Conservation (phyloP, 495 filamentous ascomycete species). For the Trypethelium eluteriae region DNA sequence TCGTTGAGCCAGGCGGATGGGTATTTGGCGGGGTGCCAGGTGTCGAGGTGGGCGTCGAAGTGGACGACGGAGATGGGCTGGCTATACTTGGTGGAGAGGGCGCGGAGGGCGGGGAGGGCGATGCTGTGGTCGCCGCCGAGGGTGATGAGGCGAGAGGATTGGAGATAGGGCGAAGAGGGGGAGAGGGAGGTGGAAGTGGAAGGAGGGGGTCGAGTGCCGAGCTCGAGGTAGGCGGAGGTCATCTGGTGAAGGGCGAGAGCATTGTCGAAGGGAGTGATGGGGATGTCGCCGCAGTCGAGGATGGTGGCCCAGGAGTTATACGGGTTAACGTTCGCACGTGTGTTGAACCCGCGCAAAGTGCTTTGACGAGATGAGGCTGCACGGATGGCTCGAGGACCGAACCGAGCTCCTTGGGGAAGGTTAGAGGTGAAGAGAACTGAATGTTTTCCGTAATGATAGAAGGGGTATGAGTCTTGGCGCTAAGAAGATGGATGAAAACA, state of each 20-base stretch:
- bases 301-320: constrained; percentile 65
- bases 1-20: constrained; percentile 57
- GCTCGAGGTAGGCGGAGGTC: constrained; percentile 63
- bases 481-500: too few species aligned
- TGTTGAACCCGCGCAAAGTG: constrained; percentile 67
- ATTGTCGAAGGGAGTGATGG: constrained; percentile 73
- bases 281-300: constrained; percentile 77
- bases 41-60: constrained; percentile 69
- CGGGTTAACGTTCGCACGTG: constrained; percentile 68
- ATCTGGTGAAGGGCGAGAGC: constrained; percentile 67
- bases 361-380: constrained; percentile 68
- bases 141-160: constrained; percentile 61
- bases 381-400: constrained; percentile 75
- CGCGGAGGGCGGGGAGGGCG: constrained; percentile 66
- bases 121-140: constrained; percentile 78
- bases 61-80: constrained; percentile 69
- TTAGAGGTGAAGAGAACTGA: neutral
- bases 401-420: constrained; percentile 53
- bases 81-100: constrained; percentile 61
- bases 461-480: neutral
- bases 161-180: constrained; percentile 27
- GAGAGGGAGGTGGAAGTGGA: constrained; percentile 39
- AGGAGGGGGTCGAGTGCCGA: constrained; percentile 46
- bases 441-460: constrained; percentile 25
- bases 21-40: constrained; percentile 76